Conservation (phyloP, 2,329 filamentous ascomycete genomes). For the Ophiosphaerella narmari region DNA sequence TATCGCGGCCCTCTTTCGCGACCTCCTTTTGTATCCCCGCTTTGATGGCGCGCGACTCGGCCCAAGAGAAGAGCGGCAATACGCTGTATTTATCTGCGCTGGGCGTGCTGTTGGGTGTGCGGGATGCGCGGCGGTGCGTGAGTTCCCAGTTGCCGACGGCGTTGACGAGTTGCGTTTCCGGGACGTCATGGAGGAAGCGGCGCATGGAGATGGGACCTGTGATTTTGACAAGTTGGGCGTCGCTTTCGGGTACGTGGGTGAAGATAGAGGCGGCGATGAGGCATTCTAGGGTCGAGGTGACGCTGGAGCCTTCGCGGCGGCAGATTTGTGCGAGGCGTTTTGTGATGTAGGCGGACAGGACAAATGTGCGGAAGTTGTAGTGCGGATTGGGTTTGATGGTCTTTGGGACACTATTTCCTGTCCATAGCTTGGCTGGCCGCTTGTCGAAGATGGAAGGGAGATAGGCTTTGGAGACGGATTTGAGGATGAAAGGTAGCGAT, state of each 20-base stretch:
- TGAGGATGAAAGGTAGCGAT: constrained; percentile 42
- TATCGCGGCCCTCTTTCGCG: constrained; percentile 34
- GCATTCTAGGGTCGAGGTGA: constrained; percentile 49
- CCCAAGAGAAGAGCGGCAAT: constrained; percentile 23
- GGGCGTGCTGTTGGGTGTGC: background rate
- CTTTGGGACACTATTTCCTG: constrained; percentile 23
- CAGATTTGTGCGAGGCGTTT: constrained; percentile 38
- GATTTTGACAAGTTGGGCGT: constrained; percentile 39
- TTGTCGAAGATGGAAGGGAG: constrained; percentile 30
- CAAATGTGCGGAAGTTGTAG: constrained; percentile 37
- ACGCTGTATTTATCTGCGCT: background rate
- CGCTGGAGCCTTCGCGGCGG: constrained; percentile 46
- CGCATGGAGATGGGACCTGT: constrained; percentile 47
- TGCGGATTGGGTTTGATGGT: constrained; percentile 12
- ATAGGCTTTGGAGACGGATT: constrained; percentile 39
- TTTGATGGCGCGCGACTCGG: constrained; percentile 21
- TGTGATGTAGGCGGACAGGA: constrained; percentile 38
- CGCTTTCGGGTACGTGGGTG: constrained; percentile 26
- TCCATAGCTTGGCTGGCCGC: constrained; percentile 25
- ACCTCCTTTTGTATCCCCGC: constrained; percentile 15
- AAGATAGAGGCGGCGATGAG: constrained; percentile 48
- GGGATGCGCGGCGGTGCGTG: constrained; percentile 10
- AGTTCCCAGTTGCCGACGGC: constrained; percentile 17
- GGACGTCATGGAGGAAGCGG: constrained; percentile 33
- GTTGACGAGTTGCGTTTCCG: constrained; percentile 39